Base-by-base conservation (phyloP, 2,329 filamentous ascomycete species). In the Aspergillus sp. region DNA sequence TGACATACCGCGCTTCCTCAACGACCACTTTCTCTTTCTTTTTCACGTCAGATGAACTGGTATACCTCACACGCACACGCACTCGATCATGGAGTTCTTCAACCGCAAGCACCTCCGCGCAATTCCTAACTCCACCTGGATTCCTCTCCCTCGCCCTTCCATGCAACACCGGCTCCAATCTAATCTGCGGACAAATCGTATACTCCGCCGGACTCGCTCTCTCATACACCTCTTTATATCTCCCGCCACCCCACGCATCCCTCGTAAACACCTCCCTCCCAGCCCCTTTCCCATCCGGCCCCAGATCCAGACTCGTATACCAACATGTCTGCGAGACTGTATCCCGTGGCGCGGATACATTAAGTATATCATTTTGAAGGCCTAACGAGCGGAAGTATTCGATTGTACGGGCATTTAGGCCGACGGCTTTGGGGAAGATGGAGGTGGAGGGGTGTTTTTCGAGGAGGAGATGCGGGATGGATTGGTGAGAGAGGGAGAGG, bases 121-220 rank as follows among this genome's bases (percentile, higher is more conserved):
- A 41, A 44, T 61, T 65, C 19, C 47, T 46, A n/a, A 69, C 52
- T 1, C 58, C 62, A 2, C 49, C 41, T 1, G 61, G 60, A 47
- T 64, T 67, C 30, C 67, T 51, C 46, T 63, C 58, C 25, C 50
- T 41, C 7, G 65, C 66, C 22, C 59, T 49, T 25, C 53, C 46
- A 37, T 54, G 50, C 23, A 70, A 50, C 27, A 69, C 59, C 13
- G 66, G 67, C 51, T 71, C 67, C 12, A 67, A 49, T n/a, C 65
- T 57, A 12, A 70, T 66, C 47, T 68, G 65, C 9, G 65, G 62
- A 30, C 68, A 44, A 4, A 61, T 61, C 17, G 49, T 49, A 51
- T 68, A 69, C 35, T 47, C 43, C 4, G 49, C 57, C 13, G 63
- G 61, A 41, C 58, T 62, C n/a, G 54, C 50, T 7, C 38, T 35